Percentiles rank a stretch among this genome's conserved stretches.
These are phyloP conservation scores for Hortaea sp. DNA, from an alignment of 2,329 filamentous ascomycete genomes.

Conservation along the genomic window DNA sequence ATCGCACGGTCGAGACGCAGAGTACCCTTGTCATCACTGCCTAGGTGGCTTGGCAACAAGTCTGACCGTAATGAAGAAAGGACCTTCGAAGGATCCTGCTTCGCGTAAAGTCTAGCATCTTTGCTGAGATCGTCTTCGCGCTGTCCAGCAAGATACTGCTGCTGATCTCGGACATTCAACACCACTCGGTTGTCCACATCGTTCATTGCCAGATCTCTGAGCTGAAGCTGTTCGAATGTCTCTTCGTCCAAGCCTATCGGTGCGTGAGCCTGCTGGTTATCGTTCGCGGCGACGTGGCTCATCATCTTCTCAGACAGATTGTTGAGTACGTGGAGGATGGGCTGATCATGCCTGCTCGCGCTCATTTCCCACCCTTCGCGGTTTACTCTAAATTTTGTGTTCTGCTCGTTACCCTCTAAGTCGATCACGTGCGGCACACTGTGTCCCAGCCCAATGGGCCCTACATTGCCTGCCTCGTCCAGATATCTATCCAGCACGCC, in stretches of 20 bases:
- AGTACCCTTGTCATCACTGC: slow-evolving; percentile 20
- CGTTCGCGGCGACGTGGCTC: slow-evolving; percentile 66
- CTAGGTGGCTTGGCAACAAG: slow-evolving; percentile 39
- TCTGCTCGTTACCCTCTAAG: slow-evolving; percentile 86
- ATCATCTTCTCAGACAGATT: slow-evolving; percentile 88
- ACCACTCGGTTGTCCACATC: slow-evolving; percentile 66
- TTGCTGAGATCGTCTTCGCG: slow-evolving; percentile 31
- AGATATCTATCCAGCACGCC: slow-evolving; percentile 79
- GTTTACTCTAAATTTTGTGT: slow-evolving; percentile 81
- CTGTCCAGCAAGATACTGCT: slow-evolving; percentile 59
- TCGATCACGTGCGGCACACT: slow-evolving; percentile 87
- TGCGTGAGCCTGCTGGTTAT: slow-evolving; percentile 58
- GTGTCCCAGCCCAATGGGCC: slow-evolving; percentile 14
- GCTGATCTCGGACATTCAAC: slow-evolving; percentile 81
- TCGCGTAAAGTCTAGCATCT: slow-evolving; percentile 50
- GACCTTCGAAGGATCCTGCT: slow-evolving; percentile 60
- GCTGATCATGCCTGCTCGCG: slow-evolving; percentile 64
- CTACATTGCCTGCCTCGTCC: slow-evolving; percentile 28
- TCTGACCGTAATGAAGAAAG: slow-evolving; percentile 55
- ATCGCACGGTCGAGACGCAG: slow-evolving; percentile 50
- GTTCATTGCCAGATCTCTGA: slow-evolving; percentile 71
- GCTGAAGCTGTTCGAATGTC: slow-evolving; percentile 61
- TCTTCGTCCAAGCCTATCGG: slow-evolving; percentile 61
- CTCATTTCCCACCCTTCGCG: slow-evolving; percentile 84
- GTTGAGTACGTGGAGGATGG: slow-evolving; percentile 83